Conservation (phyloP, 1,284 basidiomycete genomes). For the Ceratobasidium sp. region DNA sequence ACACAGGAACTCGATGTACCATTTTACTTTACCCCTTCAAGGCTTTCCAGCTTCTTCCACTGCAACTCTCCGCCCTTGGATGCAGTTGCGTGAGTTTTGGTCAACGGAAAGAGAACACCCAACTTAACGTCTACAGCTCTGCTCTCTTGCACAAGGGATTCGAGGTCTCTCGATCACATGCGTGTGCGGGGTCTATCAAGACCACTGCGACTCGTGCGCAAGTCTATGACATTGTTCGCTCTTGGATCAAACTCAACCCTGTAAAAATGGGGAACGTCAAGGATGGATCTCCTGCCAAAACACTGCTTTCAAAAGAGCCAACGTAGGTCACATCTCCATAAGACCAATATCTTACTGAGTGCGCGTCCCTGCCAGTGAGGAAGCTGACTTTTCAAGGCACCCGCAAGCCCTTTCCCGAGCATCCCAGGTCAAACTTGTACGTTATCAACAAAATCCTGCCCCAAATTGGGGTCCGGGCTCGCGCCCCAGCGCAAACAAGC, state of each 20-base stretch:
- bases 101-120: neutral
- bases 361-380: constrained; percentile 54
- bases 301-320: constrained; percentile 68
- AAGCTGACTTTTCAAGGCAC: constrained; percentile 77
- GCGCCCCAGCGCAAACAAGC: constrained; percentile 31
- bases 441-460: constrained; percentile 91
- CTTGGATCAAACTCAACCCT: constrained; percentile 77
- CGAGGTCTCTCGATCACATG: constrained; percentile 88
- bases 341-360: constrained; percentile 16
- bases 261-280: constrained; percentile 83
- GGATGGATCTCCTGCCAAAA: constrained; percentile 69
- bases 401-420: constrained; percentile 65
- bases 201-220: constrained; percentile 78
- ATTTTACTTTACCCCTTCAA: constrained; percentile 93
- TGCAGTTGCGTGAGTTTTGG: constrained; percentile 68
- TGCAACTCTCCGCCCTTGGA: constrained; percentile 78
- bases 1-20: constrained; percentile 76
- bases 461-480: constrained; percentile 86
- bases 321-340: constrained; percentile 60
- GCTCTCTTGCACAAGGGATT: constrained; percentile 88
- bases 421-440: constrained; percentile 73
- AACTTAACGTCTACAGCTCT: constrained; percentile 63
- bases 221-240: constrained; percentile 83
- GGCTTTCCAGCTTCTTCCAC: constrained; percentile 83
- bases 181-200: constrained; percentile 87